Evolutionary conservation across 2,329 filamentous ascomycete species (phyloP), one percentile per base, ranked within the genome.

Genomic region (Ceratocystis diversiconidia): DNA sequence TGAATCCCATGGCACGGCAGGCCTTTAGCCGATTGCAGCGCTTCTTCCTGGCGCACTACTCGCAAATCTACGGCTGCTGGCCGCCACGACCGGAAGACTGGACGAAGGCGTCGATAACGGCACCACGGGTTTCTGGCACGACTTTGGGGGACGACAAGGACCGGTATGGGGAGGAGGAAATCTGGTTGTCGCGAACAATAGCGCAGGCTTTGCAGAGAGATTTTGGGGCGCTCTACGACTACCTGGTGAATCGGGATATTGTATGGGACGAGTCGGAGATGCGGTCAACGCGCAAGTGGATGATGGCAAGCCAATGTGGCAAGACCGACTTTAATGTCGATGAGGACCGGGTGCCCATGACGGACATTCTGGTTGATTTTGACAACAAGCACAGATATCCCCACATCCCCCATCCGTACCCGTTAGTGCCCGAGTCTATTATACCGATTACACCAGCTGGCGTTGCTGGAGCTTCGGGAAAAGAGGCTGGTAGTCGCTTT

Each of bases 151-250:
- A 30, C 17, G 8, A 44, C 19, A 61, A 44, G 43, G 25, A 55
- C 7, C 30, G 22, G 17, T 55, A 17, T 46, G 74, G 76, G 0
- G 76, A 72, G 7, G 75, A 79, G 41, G 78, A 80, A 8, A 76
- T 77, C 48, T 88, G 85, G 85, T 76, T 89, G 12, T 85, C 81
- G 3, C 78, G 86, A 50, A 79, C 77, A 2, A 72, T 87, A 19
- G 79, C 79, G 0, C 77, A 79, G 60, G 76, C 76, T 2, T 72
- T 89, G n/a, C 84, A 87, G 69, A 77, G 76, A 41, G 86, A 89
- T 69, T 88, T 89, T 70, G 83, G 84, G 1, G 82, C 83, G 0
- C 75, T 89, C 1, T 89, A 89, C 70, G 85, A 89, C 70, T 88
- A 87, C 68, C 75, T 89, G 1, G 85, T 89, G 17, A 82, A 89